These are phyloP conservation scores for Sugiyamaella pinicola DNA, from an alignment of 1,139 yeast genomes.

Conservation along the genomic window DNA sequence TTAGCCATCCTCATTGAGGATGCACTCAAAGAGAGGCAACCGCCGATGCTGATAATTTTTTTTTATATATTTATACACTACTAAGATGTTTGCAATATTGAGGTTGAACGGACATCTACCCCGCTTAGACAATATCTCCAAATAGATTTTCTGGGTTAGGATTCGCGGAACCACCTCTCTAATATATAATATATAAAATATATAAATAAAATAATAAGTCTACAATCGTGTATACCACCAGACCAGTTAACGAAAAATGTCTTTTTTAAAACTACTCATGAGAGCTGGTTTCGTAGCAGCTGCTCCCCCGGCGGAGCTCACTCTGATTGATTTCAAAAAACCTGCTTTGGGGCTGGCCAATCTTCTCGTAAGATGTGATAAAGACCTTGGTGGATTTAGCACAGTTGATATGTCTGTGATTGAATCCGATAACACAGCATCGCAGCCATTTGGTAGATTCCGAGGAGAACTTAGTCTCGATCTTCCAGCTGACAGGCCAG, in stretches of 20 bases:
- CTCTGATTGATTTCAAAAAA: constrained; percentile 58
- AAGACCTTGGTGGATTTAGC: constrained; percentile 77
- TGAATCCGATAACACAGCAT: constrained; percentile 34
- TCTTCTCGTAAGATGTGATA: constrained; percentile 66
- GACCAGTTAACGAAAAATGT: background rate
- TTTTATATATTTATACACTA: too few relatives aligned
- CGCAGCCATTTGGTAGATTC: constrained; percentile 55
- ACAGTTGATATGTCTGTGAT: constrained; percentile 56
- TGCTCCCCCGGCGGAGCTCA: constrained; percentile 29
- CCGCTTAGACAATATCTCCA: background rate
- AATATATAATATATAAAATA: too few relatives aligned
- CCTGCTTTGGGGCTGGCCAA: constrained; percentile 49
- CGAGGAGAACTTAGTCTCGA: constrained; percentile 74
- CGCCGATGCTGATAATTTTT: too few relatives aligned
- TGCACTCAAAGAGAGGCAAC: too few relatives aligned
- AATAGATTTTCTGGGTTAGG: background rate
- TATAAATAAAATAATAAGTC: background rate
- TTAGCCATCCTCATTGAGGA: too few relatives aligned
- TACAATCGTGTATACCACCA: background rate
- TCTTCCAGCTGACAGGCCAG: constrained; percentile 70
- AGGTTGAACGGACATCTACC: background rate
- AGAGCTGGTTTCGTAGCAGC: constrained; percentile 10
- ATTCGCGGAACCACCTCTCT: too few relatives aligned
- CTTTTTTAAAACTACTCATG: constrained; percentile 14
- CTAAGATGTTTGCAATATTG: too few relatives aligned